Evolutionary conservation across 2,329 filamentous ascomycete species (phyloP).

Genomic region (Aspergillus fumigatus): DNA sequence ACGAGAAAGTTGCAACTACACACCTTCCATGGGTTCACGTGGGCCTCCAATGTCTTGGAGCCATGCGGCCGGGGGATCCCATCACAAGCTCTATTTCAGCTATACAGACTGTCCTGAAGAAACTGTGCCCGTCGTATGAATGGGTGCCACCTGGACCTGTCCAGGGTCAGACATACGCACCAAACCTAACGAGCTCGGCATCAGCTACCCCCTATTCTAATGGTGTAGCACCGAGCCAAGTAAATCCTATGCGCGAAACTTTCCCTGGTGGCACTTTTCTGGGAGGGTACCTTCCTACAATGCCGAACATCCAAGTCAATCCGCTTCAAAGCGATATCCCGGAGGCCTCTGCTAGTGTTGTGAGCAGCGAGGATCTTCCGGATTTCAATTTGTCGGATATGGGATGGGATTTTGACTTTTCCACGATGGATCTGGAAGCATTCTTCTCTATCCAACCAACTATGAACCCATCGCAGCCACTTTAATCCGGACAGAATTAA

Average conservation of each 20-base stretch:
- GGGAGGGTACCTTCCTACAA: constrained; percentile 3
- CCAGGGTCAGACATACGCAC: not conserved
- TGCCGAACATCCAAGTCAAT: constrained; percentile 20
- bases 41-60: constrained; percentile 32
- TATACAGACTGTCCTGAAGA: constrained; percentile 30
- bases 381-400: constrained; percentile 36
- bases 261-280: not conserved
- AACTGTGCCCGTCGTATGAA: constrained; percentile 28
- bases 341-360: constrained; percentile 18
- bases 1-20: constrained; percentile 30
- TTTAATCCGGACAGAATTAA: not conserved
- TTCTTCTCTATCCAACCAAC: constrained; percentile 34
- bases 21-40: constrained; percentile 43
- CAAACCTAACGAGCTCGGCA: not conserved
- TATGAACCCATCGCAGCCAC: constrained; percentile 8
- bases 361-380: constrained; percentile 28
- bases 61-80: constrained; percentile 31
- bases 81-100: constrained; percentile 26
- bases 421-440: constrained; percentile 37
- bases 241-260: not conserved
- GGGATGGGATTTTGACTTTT: constrained; percentile 39
- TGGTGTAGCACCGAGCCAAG: not conserved
- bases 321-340: constrained; percentile 18
- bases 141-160: constrained; percentile 13
- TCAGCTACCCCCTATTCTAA: not conserved